Evolutionary conservation across 768 basidiomycete genomes (phyloP).

Genomic region (Lentinula detonsa): DNA sequence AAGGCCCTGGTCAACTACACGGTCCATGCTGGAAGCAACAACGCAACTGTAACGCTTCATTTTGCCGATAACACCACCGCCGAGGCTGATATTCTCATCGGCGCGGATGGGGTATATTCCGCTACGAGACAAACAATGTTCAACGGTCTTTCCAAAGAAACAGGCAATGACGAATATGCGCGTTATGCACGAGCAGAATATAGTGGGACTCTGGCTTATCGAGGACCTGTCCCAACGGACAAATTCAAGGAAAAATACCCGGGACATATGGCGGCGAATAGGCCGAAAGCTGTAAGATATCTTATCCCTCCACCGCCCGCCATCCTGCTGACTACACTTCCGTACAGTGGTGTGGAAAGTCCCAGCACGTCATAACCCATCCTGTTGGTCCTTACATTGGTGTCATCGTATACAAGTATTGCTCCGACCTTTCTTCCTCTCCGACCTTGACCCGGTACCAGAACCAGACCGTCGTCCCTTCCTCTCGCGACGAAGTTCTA

Average conservation of each 20-base stretch:
- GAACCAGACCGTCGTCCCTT: slow-evolving; percentile 13
- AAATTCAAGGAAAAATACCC: slow-evolving; percentile 10
- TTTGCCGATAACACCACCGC: slow-evolving; percentile 21
- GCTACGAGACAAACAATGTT: slow-evolving; percentile 16
- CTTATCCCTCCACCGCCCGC: not conserved
- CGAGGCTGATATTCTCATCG: slow-evolving; percentile 30
- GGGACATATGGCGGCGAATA: slow-evolving; percentile 9
- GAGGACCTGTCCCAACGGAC: slow-evolving; percentile 4
- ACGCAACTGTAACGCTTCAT: slow-evolving; percentile 10
- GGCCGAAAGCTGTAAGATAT: slow-evolving; percentile 11
- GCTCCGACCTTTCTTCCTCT: slow-evolving; percentile 6
- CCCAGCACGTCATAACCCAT: slow-evolving; percentile 19
- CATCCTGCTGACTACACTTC: not conserved
- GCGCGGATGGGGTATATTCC: slow-evolving; percentile 35
- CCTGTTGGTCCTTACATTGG: slow-evolving; percentile 16
- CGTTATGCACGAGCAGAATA: slow-evolving; percentile 11
- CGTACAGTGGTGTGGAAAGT: slow-evolving; percentile 14
- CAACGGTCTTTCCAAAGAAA: not conserved
- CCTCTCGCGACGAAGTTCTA: slow-evolving; percentile 11
- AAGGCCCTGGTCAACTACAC: slow-evolving; percentile 13
- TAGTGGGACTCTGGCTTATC: slow-evolving; percentile 15
- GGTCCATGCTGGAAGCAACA: not conserved
- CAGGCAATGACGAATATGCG: slow-evolving; percentile 3
- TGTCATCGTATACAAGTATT: slow-evolving; percentile 15
- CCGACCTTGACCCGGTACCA: slow-evolving; percentile 9